Evolutionary conservation across 2,329 filamentous ascomycete species (phyloP).

Genomic region (Xylaria sp.): DNA sequence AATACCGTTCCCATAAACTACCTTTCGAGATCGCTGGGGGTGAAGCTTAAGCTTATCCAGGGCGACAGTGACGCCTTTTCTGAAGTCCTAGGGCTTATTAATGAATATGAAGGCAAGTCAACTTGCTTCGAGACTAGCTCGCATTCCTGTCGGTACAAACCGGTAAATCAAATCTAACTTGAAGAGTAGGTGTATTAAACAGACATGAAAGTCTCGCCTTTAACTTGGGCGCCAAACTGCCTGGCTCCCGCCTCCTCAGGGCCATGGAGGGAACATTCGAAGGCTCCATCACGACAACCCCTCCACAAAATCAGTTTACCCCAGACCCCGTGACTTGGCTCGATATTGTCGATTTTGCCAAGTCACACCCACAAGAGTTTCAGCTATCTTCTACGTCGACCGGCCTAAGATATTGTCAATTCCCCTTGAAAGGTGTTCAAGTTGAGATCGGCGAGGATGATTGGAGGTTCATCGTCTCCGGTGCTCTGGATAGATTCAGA

Average conservation of each 20-base stretch:
- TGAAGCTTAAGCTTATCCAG: conserved; percentile 63
- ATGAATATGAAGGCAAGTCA: conserved; percentile 76
- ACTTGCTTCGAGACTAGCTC: conserved; percentile 14
- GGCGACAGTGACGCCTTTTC: conserved; percentile 74
- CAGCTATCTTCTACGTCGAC: conserved; percentile 75
- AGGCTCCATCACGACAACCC: conserved; percentile 71
- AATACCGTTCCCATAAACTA: conserved; percentile 63
- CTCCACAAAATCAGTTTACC: conserved; percentile 67
- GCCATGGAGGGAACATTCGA: conserved; percentile 89
- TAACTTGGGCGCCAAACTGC: conserved; percentile 83
- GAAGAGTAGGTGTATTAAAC: conserved; percentile 73
- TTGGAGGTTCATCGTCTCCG: conserved; percentile 84
- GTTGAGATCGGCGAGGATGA: conserved; percentile 91
- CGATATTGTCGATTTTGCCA: conserved; percentile 86
- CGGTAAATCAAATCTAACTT: conserved; percentile 32
- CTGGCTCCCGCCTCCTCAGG: conserved; percentile 84
- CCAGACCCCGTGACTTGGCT: conserved; percentile 76
- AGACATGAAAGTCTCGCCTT: conserved; percentile 88
- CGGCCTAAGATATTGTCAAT: conserved; percentile 79
- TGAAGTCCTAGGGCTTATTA: conserved; percentile 77
- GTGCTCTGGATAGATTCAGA: conserved; percentile 77
- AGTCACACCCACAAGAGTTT: conserved; percentile 82
- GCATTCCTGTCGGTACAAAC: neutral
- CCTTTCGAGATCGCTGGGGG: conserved; percentile 57
- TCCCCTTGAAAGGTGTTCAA: conserved; percentile 81